Base-by-base conservation (phyloP, 306 rosid genomes). In the Sphenostylis stenocarpa region DNA sequence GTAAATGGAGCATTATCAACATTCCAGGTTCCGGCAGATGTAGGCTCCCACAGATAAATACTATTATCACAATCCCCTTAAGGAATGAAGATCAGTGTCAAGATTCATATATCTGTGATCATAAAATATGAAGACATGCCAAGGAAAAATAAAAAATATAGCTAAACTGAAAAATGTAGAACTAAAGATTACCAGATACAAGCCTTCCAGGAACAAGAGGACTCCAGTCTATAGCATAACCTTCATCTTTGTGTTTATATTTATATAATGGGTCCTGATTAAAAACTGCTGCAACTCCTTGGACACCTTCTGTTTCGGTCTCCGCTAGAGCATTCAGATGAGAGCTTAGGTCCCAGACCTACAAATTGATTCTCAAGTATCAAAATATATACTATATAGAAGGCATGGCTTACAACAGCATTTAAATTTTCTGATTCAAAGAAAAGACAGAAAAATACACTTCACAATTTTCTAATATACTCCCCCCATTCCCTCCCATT, bases 181-280 rank as follows among this genome's bases (percentile, higher is more conserved):
- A 51, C 20, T 21, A 23, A 66, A 19, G 11, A 53, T 55, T 89
- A 92, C 98, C 98, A 67, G 97, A 92, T 47, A 89, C 75, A 73
- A 95, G 93, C 89, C 96, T 88, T 82, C 97, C 97, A 41, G 88
- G 83, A 38, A 79, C 87, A 78, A 84, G 77, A 64, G 93, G 97
- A 82, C 87, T 95, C 98, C 97, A 92, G 85, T 95, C 97, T 57
- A 95, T 78, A 49, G 97, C 97, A 75, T 85, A 95, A 69, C 98
- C 98, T 89, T 95, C 98, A 60, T 90, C 95, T 78, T 85, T 87
- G 49, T 95, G 98, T 85, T 83, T 77, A 79, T 76, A 92, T 76
- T 79, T 89, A 77, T 81, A 24, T 55, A 95, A 55, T 2, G 99
- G 96, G 76, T 79, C 81, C 84, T 91, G 97, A 72, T 67, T 93